A percentile compares a stretch with the other conserved stretches of the same genome.
Evolutionary conservation across 176 grass and related monocot species (phyloP).

Genomic region (Cymbopogon citratus): DNA sequence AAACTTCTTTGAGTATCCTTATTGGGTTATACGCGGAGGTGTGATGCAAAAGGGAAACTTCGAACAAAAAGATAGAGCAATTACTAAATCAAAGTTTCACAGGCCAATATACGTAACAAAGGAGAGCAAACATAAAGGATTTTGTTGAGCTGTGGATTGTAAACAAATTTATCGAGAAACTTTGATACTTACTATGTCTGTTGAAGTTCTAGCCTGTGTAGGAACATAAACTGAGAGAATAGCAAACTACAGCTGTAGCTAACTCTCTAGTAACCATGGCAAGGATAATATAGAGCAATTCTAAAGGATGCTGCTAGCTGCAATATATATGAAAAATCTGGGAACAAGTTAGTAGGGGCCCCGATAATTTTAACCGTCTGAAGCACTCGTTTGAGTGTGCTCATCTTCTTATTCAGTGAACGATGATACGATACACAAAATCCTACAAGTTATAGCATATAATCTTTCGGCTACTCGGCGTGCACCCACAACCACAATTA

Average conservation of each 20-base stretch:
- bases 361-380: background rate
- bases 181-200: no score
- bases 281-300: background rate
- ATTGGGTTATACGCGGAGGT: no score
- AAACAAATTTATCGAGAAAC: background rate
- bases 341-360: background rate
- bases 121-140: background rate
- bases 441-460: constrained; percentile 25
- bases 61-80: no score
- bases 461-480: background rate
- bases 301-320: background rate
- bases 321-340: background rate
- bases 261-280: background rate
- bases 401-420: background rate
- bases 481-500: constrained; percentile 13
- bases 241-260: background rate
- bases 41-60: no score
- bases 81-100: no score
- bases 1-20: no score
- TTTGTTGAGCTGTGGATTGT: no score
- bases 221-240: background rate
- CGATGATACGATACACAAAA: constrained; percentile 17
- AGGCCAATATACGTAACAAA: background rate
- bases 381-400: background rate
- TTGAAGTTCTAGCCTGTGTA: background rate